phyloP scores from a whole-genome alignment of 2,329 filamentous ascomycete species.

The Bertia moriformis region DNA sequence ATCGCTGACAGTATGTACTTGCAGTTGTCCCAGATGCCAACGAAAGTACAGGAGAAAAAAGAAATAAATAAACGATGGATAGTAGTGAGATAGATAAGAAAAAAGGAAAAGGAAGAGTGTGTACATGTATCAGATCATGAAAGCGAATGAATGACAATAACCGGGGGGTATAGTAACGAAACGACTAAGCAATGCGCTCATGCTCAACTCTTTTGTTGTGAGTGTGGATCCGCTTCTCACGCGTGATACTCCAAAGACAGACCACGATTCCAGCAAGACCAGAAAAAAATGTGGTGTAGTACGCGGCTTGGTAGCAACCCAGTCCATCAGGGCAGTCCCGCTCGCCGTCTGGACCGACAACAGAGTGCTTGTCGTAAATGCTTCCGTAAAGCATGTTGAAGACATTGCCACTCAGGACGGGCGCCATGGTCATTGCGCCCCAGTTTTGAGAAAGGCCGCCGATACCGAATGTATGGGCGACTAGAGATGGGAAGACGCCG shows the following conservation, averaged over 20 bases:
- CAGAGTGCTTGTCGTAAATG: constrained; percentile 69
- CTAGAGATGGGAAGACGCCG: constrained; percentile 79
- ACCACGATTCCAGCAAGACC: constrained; percentile 56
- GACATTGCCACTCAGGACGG: constrained; percentile 70
- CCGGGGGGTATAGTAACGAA: not conserved
- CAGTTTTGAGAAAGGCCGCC: constrained; percentile 84
- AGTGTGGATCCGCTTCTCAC: constrained; percentile 25
- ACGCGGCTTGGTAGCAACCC: constrained; percentile 68
- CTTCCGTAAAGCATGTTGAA: constrained; percentile 85
- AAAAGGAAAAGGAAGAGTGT: not conserved
- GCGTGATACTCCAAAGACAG: constrained; percentile 55
- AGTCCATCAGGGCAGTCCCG: constrained; percentile 64
- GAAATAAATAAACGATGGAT: not conserved
- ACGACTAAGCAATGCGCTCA: not conserved
- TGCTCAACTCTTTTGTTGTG: not conserved
- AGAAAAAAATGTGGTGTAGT: constrained; percentile 61
- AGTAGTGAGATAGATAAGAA: not conserved
- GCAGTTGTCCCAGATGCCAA: too few relatives aligned
- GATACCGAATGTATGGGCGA: constrained; percentile 82
- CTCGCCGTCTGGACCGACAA: constrained; percentile 53
- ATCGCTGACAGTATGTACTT: too few relatives aligned
- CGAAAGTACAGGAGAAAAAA: too few relatives aligned
- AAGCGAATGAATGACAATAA: not conserved
- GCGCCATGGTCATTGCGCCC: constrained; percentile 85
- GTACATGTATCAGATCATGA: not conserved